phyloP scores from a whole-genome alignment of 192 early-diverging fungal genomes.

The Coemansia sp. region DNA sequence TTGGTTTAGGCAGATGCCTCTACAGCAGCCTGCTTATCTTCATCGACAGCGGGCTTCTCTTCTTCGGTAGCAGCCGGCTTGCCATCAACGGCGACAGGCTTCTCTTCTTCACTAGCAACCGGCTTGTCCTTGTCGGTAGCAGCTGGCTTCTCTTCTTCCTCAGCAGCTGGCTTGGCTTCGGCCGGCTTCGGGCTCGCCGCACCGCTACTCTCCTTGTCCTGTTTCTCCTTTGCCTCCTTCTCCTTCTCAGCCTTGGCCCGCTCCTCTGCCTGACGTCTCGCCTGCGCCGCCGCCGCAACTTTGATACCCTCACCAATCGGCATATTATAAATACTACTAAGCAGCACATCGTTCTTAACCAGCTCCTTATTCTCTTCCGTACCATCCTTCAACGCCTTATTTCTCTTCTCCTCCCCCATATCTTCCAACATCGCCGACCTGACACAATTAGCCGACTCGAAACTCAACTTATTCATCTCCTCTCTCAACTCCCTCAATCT shows the following conservation, averaged over 20 bases:
- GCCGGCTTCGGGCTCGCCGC: slow-evolving; percentile 11
- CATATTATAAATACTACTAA: slow-evolving; percentile 54
- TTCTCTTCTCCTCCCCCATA: slow-evolving; percentile 50
- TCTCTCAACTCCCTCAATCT: slow-evolving; percentile 55
- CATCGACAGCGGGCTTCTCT: not conserved
- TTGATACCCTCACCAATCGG: slow-evolving; percentile 52
- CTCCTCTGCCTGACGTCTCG: slow-evolving; percentile 47
- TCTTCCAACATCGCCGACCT: slow-evolving; percentile 40
- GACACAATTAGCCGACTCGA: slow-evolving; percentile 46
- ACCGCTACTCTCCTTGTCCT: slow-evolving; percentile 35
- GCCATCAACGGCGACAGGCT: no score
- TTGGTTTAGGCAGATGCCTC: not conserved
- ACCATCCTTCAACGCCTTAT: slow-evolving; percentile 58
- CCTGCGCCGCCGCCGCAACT: slow-evolving; percentile 45
- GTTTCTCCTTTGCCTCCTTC: slow-evolving; percentile 9
- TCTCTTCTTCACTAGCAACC: no score
- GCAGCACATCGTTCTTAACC: slow-evolving; percentile 41
- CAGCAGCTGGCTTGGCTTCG: not conserved
- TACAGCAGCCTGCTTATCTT: not conserved
- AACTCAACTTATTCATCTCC: slow-evolving; percentile 51
- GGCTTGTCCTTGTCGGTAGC: no score
- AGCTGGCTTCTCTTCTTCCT: not conserved
- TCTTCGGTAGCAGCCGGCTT: not conserved
- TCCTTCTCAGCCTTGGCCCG: slow-evolving; percentile 46
- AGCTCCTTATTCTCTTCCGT: slow-evolving; percentile 55